Percentiles rank a stretch among this genome's conserved stretches.
phyloP scores from a whole-genome alignment of 192 early-diverging fungal species.

The Coemansia umbellata region DNA sequence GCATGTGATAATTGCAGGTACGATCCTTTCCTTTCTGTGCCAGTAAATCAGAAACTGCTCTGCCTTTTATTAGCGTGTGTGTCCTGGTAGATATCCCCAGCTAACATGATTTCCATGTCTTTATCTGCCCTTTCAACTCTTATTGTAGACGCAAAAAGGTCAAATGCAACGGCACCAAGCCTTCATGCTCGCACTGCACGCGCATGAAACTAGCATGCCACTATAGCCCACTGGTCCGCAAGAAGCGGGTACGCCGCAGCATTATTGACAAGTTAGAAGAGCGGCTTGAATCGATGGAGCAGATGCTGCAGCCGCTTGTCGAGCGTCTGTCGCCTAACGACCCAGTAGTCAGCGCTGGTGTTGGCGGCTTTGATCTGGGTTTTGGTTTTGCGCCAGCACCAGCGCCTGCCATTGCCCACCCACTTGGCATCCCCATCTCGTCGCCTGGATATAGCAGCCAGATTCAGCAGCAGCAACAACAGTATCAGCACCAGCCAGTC shows the following conservation, averaged over 20 bases:
- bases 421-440: conserved; percentile 19
- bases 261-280: conserved; percentile 52
- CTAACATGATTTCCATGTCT: no score
- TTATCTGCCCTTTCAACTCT: no score
- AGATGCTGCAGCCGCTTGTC: conserved; percentile 52
- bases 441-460: no score
- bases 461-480: conserved; percentile 6
- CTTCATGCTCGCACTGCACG: conserved; percentile 48
- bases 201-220: conserved; percentile 51
- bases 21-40: not conserved
- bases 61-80: no score
- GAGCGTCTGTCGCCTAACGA: conserved; percentile 50
- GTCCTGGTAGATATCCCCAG: no score
- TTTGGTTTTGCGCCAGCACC: conserved; percentile 45
- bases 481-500: not conserved
- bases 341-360: conserved; percentile 29
- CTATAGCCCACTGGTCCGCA: conserved; percentile 53
- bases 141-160: conserved; percentile 48
- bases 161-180: conserved; percentile 52
- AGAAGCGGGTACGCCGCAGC: conserved; percentile 51
- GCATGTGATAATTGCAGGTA: conserved; percentile 52
- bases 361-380: conserved; percentile 23
- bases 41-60: no score
- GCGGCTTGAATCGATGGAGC: conserved; percentile 50
- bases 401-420: conserved; percentile 26